Evolutionary conservation across 2,329 filamentous ascomycete species (phyloP), one percentile per base, ranked within the genome.

Genomic region (Aspergillus puulaauensis): DNA sequence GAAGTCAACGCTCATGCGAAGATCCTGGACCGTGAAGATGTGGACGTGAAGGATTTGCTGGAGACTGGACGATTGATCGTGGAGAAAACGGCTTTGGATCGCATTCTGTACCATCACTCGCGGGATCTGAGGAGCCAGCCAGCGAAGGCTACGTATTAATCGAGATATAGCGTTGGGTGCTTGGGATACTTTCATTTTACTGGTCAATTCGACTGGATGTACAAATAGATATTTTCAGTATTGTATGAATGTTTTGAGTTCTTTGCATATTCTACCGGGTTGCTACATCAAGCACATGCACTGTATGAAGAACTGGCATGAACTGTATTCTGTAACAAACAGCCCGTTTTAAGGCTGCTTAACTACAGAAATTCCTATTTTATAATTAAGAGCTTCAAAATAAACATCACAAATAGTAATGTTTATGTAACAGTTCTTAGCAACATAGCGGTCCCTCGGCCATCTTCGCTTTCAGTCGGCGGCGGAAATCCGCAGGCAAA

Each of bases 11-110:
- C 84, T 68, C 83, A 92, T 61, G 91, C 90, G 19, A 84, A 86
- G 56, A 88, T 88, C 8, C 79, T 92, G 65, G 83, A 85, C 57
- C 80, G 88, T 58, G 79, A 83, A n/a, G 89, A 96, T 61, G 91
- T 99, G 37, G 95, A 98, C 76, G 91, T 99, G 61, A 99, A 98
- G 83, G 90, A 98, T 73, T 76, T 99, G 63, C 78, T 99, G 64
- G 90, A 95, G 79, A 87, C 88, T 54, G 90, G 90, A 54, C 86
- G 92, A 68, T 80, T 99, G 60, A 87, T 99, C 59, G 86, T 99
- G 68, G 95, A 99, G 83, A 86, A 89, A 73, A 78, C 80, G 43
- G 93, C 93, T 37, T 80, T 99, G 69, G 83, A 87, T 73, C 82
- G 85, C 72, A 86, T 98, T 71, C 82, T 97, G 68, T 77, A 81